Base-by-base conservation (phyloP, 2,329 filamentous ascomycete species). In the Escovopsis weberi region DNA sequence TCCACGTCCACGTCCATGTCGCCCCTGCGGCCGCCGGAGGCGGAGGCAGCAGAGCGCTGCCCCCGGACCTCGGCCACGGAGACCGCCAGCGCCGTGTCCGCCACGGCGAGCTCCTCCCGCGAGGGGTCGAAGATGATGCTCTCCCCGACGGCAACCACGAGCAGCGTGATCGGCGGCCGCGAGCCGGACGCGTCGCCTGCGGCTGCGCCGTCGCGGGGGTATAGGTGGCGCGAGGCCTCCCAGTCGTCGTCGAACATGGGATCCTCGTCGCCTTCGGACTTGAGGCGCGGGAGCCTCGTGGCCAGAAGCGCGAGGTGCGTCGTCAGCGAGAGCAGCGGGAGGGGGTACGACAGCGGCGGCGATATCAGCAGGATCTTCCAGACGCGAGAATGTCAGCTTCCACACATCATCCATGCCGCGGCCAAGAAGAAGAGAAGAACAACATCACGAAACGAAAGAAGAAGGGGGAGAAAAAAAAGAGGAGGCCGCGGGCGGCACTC, bases 171-270 rank as follows among this genome's bases (percentile, higher is more conserved):
- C 0, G 91, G 87, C 4, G 91, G 91, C 39, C 80, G 75, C 10
- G 67, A 58, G 0, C 54, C 53, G 28, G 28, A 3, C 8, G 11
- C 8, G 28, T 32, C 28, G 6, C 28, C 28, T 15, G 57, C 51
- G 19, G 53, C 48, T 4, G 51, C 54, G 32, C 52, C 54, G 12
- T 61, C 57, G 45, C 70, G 72, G 1, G 79, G 74, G 64, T 93
- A 98, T 28, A 98, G 67, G 44, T 78, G 80, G 15, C 77, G 72
- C 1, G 87, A 80, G 12, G 82, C 83, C 49, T 83, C 85, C 91
- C 91, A 98, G 66, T 98, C 91, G 64, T 98, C 91, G 65, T 95
- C 83, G 63, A 98, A 98, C 58, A 95, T 80, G 11, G 91, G 91
- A 53, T 98, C 91, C 65, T 98, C 91, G 63, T 96, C 89, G 45